Percentiles rank a stretch among this genome's conserved stretches.
phyloP scores from a whole-genome alignment of 2,329 filamentous ascomycete genomes.

The Aspergillus felis region DNA sequence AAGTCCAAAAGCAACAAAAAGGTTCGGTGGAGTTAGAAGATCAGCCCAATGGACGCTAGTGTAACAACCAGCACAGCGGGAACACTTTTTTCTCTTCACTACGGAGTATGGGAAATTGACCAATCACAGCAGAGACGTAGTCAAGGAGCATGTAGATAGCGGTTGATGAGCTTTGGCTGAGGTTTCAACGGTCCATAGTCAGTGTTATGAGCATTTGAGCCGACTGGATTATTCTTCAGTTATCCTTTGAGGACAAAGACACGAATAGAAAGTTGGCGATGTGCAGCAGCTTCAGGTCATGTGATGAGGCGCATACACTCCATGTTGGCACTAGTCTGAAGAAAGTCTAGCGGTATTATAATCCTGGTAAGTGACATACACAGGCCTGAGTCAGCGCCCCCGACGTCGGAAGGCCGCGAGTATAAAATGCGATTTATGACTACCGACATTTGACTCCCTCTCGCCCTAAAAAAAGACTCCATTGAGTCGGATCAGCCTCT shows the following conservation, averaged over 20 bases:
- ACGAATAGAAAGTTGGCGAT: not conserved
- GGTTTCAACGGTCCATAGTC: not conserved
- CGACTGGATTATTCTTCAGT: not conserved
- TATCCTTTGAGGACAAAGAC: not conserved
- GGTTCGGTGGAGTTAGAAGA: constrained; percentile 13
- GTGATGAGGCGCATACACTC: not conserved
- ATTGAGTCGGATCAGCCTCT: constrained; percentile 10
- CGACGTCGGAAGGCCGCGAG: constrained; percentile 31
- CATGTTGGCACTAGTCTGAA: constrained; percentile 10
- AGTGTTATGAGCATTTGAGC: not conserved
- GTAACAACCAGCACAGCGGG: constrained; percentile 3
- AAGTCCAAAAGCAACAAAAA: constrained; percentile 5
- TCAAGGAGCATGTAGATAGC: constrained; percentile 1
- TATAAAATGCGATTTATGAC: not conserved
- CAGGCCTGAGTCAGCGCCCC: constrained; percentile 31
- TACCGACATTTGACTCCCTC: not conserved
- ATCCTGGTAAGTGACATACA: constrained; percentile 4
- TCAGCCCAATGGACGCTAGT: constrained; percentile 13
- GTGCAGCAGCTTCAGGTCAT: constrained; percentile 1
- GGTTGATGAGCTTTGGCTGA: not conserved
- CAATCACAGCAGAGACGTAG: not conserved
- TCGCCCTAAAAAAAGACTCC: constrained; percentile 16
- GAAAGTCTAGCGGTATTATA: constrained; percentile 11
- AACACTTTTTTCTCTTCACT: not conserved
- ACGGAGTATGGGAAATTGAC: not conserved